These are phyloP conservation scores for Candida tallmaniae DNA, from an alignment of 805 yeast species.

Conservation along the genomic window DNA sequence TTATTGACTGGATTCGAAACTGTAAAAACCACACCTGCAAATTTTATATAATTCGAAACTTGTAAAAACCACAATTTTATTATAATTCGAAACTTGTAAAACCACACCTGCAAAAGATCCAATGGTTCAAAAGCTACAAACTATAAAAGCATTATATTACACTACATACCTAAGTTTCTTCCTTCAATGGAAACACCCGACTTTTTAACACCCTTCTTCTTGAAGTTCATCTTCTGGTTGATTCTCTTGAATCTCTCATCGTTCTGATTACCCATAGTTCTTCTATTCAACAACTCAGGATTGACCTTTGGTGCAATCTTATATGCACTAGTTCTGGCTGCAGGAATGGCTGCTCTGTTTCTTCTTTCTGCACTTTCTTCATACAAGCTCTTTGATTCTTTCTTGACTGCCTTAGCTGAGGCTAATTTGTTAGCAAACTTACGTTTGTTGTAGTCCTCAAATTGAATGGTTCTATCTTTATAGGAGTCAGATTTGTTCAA, in stretches of 20 bases:
- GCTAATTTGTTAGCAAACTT: conserved; percentile 43
- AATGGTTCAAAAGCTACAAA: no score
- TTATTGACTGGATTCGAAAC: no score
- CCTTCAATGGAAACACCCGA: conserved; percentile 82
- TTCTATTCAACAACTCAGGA: conserved; percentile 41
- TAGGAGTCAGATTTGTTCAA: conserved; percentile 94
- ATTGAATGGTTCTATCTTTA: conserved; percentile 74
- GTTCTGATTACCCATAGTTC: conserved; percentile 37
- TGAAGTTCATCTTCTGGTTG: conserved; percentile 52
- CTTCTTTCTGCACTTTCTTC: conserved; percentile 90
- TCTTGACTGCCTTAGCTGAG: conserved; percentile 18
- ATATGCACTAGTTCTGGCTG: conserved; percentile 81
- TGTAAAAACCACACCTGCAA: no score
- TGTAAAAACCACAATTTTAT: no score
- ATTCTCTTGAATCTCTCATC: conserved; percentile 82
- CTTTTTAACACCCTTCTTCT: conserved; percentile 50
- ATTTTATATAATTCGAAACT: no score
- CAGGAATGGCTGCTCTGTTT: conserved; percentile 95
- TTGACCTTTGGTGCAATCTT: conserved; percentile 84
- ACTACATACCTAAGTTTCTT: conserved; percentile 44
- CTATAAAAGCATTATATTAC: no score
- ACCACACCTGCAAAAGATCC: no score
- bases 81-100: no score
- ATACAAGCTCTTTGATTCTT: conserved; percentile 56
- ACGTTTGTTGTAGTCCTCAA: conserved; percentile 63